Conservation (phyloP, 2,329 filamentous ascomycete genomes). For the Tolypocladium inflatum region DNA sequence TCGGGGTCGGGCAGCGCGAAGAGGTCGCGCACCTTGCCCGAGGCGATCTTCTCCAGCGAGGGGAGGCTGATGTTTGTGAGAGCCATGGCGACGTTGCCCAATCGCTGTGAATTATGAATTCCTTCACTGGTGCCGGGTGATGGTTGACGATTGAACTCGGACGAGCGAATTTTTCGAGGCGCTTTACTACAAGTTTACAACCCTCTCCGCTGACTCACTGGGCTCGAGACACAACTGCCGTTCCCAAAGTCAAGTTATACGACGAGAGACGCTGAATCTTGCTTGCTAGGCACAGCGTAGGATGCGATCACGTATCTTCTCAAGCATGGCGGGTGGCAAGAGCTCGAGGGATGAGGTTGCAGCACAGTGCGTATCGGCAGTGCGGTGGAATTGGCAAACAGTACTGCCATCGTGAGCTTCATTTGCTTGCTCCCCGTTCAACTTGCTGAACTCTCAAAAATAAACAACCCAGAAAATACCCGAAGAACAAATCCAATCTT, state of each 20-base stretch:
- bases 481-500: no score
- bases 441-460: no score
- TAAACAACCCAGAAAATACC: no score
- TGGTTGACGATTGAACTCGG: neutral
- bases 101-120: neutral
- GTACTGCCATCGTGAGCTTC: neutral
- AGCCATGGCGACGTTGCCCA: slow-evolving; percentile 7
- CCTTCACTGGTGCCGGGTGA: neutral
- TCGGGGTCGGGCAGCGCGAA: slow-evolving; percentile 55
- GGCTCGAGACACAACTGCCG: neutral
- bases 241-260: neutral
- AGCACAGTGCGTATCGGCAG: neutral
- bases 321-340: neutral
- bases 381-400: neutral
- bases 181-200: no score
- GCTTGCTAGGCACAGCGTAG: neutral
- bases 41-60: slow-evolving; percentile 24
- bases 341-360: neutral
- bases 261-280: neutral
- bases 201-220: neutral
- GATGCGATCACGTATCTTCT: neutral
- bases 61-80: slow-evolving; percentile 19
- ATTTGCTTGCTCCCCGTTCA: no score
- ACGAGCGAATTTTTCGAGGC: neutral
- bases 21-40: slow-evolving; percentile 70